These are phyloP conservation scores for Trypanosoma brucei DNA, from an alignment of 208 protist species.

Conservation along the genomic window DNA sequence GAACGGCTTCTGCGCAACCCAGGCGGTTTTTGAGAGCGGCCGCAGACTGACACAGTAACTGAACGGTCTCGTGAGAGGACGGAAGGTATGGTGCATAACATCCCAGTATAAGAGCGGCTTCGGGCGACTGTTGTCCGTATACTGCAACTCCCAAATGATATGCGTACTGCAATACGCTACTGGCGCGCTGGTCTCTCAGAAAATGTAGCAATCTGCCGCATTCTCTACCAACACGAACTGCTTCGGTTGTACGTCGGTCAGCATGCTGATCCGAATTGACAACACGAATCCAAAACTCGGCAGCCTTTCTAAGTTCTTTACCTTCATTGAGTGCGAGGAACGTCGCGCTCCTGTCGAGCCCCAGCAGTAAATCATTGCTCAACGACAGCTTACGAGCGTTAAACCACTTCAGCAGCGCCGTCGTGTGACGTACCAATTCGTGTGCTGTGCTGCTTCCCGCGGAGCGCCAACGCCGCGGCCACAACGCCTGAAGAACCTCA, in stretches of 20 bases:
- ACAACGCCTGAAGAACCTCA: constrained; percentile 36
- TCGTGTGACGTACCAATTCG: constrained; percentile 73
- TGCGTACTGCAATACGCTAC: constrained; percentile 45
- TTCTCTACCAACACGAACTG: constrained; percentile 54
- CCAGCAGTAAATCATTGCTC: constrained; percentile 31
- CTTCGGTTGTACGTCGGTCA: constrained; percentile 23
- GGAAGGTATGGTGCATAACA: constrained; percentile 69
- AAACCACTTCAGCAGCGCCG: constrained; percentile 33
- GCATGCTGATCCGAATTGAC: constrained; percentile 8
- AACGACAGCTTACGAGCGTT: constrained; percentile 17
- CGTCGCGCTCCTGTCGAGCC: constrained; percentile 62
- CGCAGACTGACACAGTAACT: constrained; percentile 22
- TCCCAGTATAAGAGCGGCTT: constrained; percentile 64
- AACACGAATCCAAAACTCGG: constrained; percentile 54
- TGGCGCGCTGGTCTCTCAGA: constrained; percentile 46
- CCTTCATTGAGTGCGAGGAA: constrained; percentile 64
- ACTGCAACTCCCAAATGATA: constrained; percentile 30
- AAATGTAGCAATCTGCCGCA: constrained; percentile 77
- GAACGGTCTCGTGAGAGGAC: constrained; percentile 25
- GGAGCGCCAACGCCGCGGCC: constrained; percentile 75
- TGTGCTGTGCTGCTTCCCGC: constrained; percentile 46
- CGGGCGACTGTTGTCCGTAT: constrained; percentile 47
- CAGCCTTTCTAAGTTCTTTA: constrained; percentile 54
- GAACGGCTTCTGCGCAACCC: constrained; percentile 50
- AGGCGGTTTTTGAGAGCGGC: constrained; percentile 44